phyloP scores from a whole-genome alignment of 371 early-diverging fungal genomes.

The Capniomyces stellatus region DNA sequence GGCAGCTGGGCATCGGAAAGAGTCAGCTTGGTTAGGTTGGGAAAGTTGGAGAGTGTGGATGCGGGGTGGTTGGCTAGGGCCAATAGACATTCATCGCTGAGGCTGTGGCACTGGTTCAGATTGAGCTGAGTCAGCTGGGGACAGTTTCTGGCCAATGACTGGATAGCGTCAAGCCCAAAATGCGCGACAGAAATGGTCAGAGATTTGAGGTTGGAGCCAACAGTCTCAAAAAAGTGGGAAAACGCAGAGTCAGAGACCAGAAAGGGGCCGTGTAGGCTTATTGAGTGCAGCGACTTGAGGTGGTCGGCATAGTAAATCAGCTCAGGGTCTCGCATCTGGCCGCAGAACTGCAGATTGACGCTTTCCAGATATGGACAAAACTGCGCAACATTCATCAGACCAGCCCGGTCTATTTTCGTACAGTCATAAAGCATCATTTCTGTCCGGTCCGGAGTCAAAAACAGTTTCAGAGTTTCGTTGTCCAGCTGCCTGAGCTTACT shows the following conservation, averaged over 20 bases:
- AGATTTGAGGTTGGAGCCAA: no score
- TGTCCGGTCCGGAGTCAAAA: constrained; percentile 35
- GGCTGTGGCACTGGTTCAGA: constrained; percentile 29
- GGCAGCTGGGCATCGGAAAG: not conserved
- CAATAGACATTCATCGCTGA: constrained; percentile 34
- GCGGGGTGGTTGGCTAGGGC: constrained; percentile 10
- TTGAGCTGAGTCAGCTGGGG: constrained; percentile 33
- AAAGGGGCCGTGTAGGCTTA: constrained; percentile 56
- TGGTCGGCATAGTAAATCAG: constrained; percentile 27
- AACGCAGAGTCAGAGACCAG: constrained; percentile 34
- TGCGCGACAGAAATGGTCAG: no score
- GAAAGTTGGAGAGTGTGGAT: not conserved
- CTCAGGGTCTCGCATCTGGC: constrained; percentile 42
- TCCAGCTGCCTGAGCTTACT: constrained; percentile 50
- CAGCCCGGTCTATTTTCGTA: constrained; percentile 38
- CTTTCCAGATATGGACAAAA: constrained; percentile 37
- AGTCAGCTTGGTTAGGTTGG: not conserved
- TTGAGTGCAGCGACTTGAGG: constrained; percentile 28
- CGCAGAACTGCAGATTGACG: constrained; percentile 55
- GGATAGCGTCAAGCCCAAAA: no score
- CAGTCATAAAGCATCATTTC: constrained; percentile 59
- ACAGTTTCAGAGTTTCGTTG: constrained; percentile 42
- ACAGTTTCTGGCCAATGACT: constrained; percentile 34
- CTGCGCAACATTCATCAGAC: constrained; percentile 37
- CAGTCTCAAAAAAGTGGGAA: constrained; percentile 20